Base-by-base conservation (phyloP, 371 early-diverging fungal species). In the Mucor indicus region DNA sequence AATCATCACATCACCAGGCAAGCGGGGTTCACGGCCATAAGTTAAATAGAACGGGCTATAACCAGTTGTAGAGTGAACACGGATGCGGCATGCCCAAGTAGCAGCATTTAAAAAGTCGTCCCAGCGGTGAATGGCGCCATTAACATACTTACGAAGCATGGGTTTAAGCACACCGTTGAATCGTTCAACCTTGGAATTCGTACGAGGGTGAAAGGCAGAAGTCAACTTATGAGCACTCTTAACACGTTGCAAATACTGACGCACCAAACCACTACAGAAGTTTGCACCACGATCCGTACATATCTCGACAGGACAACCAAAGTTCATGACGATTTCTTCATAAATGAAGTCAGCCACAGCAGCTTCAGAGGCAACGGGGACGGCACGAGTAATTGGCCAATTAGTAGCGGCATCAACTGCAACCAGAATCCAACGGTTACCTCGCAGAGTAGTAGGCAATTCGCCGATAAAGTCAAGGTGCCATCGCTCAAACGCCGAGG, bases 401-500 rank as follows among this genome's bases (percentile, higher is more conserved):
- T 54, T 69, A 0, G 74, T 73, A 1, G 55, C 33, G 36, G 60
- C 60, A 31, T 79, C 75, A 3, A 76, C 69, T 0, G 75, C 75
- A 0, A 48, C 52, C 0, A 65, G 24, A 2, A 60, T n/a, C 66
- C 60, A 65, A 0, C 35, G 35, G 22, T 57, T 60, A 1, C 61
- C 58, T 4, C 33, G 37, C 3, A 23, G 8, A 0, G 65, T 60
- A 7, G 35, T 41, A 3, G 57, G 57, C 0, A 56, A 39, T 38
- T 64, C 65, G 22, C 60, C 65, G 19, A 60, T 37, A 29, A 57
- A 57, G 38, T 60, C 66, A 7, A 65, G 21, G 29, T 65, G 66
- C 66, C 66, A 65, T 0, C 55, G 57, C 10, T 37, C 45, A 36
- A 55, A 55, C 17, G 44, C 32, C 4, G 39, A 2, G 15, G 49